phyloP scores from a whole-genome alignment of 495 filamentous ascomycete species.

The Aspergillus hancockii region DNA sequence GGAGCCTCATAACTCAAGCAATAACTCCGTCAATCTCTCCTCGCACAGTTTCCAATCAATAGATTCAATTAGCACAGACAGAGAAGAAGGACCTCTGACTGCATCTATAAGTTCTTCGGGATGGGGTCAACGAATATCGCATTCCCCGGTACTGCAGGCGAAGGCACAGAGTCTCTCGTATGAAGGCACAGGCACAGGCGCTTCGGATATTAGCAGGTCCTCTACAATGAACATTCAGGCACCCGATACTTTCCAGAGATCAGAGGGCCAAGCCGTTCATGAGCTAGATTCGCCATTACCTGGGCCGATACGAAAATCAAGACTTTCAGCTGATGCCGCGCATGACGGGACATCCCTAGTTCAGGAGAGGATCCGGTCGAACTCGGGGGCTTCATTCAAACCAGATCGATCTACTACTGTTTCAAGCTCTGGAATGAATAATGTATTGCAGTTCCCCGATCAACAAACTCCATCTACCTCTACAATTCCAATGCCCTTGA shows the following conservation, averaged over 20 bases:
- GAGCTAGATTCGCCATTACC: slow-evolving; percentile 28
- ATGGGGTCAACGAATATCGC: slow-evolving; percentile 30
- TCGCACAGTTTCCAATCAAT: slow-evolving; percentile 28
- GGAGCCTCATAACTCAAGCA: slow-evolving; percentile 42
- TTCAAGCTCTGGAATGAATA: slow-evolving; percentile 34
- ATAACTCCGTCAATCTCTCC: slow-evolving; percentile 36
- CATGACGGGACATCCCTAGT: slow-evolving; percentile 22
- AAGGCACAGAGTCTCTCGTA: slow-evolving; percentile 29
- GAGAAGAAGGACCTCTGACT: slow-evolving; percentile 33
- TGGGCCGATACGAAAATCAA: slow-evolving; percentile 23
- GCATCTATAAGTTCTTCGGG: slow-evolving; percentile 33
- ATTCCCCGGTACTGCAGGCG: slow-evolving; percentile 37
- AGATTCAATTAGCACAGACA: slow-evolving; percentile 34
- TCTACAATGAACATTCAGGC: slow-evolving; percentile 21
- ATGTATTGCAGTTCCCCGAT: slow-evolving; percentile 17
- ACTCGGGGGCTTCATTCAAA: slow-evolving; percentile 41
- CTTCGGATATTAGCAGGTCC: slow-evolving; percentile 21
- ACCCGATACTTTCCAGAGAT: slow-evolving; percentile 29
- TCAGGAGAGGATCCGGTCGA: slow-evolving; percentile 31
- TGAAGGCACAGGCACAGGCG: slow-evolving; percentile 25
- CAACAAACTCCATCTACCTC: slow-evolving; percentile 41
- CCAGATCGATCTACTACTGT: slow-evolving; percentile 34
- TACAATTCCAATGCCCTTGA: slow-evolving; percentile 39
- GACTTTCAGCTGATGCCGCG: slow-evolving; percentile 27
- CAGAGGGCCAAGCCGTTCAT: slow-evolving; percentile 29